Evolutionary conservation across 2,329 filamentous ascomycete species (phyloP).

Genomic region (Paracoccidioides lutzii): DNA sequence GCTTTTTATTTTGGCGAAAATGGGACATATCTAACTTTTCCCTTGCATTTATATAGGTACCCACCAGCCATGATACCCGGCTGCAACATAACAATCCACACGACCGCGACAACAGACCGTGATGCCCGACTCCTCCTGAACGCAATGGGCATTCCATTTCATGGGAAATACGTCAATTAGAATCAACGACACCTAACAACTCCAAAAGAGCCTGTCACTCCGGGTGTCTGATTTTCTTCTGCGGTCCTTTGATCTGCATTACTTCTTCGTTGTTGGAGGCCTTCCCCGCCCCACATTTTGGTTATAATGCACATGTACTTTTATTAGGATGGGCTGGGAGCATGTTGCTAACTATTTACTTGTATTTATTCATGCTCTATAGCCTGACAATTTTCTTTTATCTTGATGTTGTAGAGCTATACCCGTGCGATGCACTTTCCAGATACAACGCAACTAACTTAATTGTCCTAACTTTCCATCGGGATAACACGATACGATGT

Average conservation of each 20-base stretch:
- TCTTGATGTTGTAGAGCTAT: neutral
- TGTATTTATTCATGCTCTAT: neutral
- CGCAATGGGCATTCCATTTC: constrained; percentile 65
- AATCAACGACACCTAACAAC: neutral
- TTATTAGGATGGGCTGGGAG: neutral
- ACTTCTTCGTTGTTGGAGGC: neutral
- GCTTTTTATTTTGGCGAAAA: neutral
- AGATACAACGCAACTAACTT: too few species aligned
- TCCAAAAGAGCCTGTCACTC: neutral
- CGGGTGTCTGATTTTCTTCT: neutral
- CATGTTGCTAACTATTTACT: neutral
- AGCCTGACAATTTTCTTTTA: neutral
- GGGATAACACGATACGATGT: too few species aligned
- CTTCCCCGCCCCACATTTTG: neutral
- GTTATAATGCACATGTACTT: neutral
- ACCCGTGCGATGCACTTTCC: too few species aligned
- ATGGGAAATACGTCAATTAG: constrained; percentile 55
- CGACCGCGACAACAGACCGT: constrained; percentile 69
- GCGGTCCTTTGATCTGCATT: neutral
- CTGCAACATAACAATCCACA: constrained; percentile 71
- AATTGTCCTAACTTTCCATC: too few species aligned
- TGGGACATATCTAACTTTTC: neutral
- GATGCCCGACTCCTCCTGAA: constrained; percentile 67
- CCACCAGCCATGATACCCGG: constrained; percentile 68
- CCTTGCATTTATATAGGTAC: constrained; percentile 34